Evolutionary conservation across 2,329 filamentous ascomycete species (phyloP), one percentile per base, ranked within the genome.

Genomic region (Biscogniauxia sp.): DNA sequence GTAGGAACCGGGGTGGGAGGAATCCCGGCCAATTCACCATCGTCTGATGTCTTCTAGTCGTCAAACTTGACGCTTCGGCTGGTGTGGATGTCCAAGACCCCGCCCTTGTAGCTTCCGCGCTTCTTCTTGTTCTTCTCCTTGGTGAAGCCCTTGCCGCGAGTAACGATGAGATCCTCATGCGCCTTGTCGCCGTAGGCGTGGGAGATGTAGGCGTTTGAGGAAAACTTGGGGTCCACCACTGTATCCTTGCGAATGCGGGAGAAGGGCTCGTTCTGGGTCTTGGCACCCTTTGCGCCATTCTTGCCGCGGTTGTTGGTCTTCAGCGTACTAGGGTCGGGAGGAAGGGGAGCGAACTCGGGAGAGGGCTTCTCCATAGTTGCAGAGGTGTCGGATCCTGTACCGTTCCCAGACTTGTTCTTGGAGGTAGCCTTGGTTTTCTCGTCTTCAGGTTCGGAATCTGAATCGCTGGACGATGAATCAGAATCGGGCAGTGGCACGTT

Each of bases 81-180:
- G 20, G 88, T 87, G 15, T 83, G 78, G 57, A 94, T 90, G 74
- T 99, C 93, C 70, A 99, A 96, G 56, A 84, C 78, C 6, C 95
- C 95, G 52, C 95, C 95, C 54, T 90, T 88, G 82, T 97, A 99
- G 67, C 89, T 92, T 55, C 95, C 95, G 69, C 88, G 84, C 84
- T 93, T 93, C 84, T 93, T 95, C 84, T 99, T 99, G 80, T 99
- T 99, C 88, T 99, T 99, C 82, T 98, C 95, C 82, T 99, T 99
- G 62, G 94, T 98, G 79, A 99, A 99, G 3, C 92, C 93, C 80
- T 97, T 98, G 71, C 95, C 95, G 75, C 90, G 92, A 32, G 94
- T 98, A 49, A 97, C 85, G 54, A 93, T 91, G 64, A 99, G 80
- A 73, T 97, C 93, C 68, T 92, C 85, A 73, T 93, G 91, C 8